A percentile compares a stretch with the other conserved stretches of the same genome.
phyloP scores from a whole-genome alignment of 192 early-diverging fungal species.

The Dimargaris verticillata region DNA sequence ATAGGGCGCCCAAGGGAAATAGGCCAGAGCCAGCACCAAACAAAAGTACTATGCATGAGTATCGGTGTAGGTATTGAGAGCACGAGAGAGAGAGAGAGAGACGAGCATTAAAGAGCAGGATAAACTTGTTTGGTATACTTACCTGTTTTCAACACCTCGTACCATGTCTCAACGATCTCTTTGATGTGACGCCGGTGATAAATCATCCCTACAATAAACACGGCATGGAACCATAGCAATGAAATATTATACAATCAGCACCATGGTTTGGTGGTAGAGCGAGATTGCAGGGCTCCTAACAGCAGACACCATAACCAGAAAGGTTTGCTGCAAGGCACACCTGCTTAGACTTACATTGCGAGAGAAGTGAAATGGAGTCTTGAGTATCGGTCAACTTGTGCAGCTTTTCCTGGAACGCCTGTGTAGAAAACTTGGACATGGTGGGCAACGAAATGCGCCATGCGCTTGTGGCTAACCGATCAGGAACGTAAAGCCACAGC shows the following conservation, averaged over 20 bases:
- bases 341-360: constrained; percentile 14
- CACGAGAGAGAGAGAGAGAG: too few relatives aligned
- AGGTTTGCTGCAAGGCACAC: too few relatives aligned
- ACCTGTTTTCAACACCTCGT: constrained; percentile 11
- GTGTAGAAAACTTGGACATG: constrained; percentile 1
- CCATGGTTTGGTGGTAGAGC: too few relatives aligned
- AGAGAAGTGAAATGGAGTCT: constrained; percentile 16
- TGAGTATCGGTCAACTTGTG: constrained; percentile 14
- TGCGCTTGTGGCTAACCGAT: too few relatives aligned
- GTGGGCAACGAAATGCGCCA: too few relatives aligned
- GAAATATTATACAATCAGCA: too few relatives aligned
- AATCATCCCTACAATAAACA: constrained; percentile 12
- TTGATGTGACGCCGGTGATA: constrained; percentile 13
- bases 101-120: too few relatives aligned
- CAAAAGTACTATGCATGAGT: neutral
- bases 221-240: too few relatives aligned
- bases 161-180: constrained; percentile 15
- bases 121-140: neutral
- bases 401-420: constrained; percentile 11
- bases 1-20: neutral
- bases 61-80: neutral
- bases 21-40: neutral
- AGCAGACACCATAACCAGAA: too few relatives aligned
- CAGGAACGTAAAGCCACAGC: too few relatives aligned
- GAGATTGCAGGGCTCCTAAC: too few relatives aligned